A percentile compares a stretch with the other conserved stretches of the same genome.
These are phyloP conservation scores for Albifimbria verrucaria DNA, from an alignment of 2,329 filamentous ascomycete species.

Conservation along the genomic window DNA sequence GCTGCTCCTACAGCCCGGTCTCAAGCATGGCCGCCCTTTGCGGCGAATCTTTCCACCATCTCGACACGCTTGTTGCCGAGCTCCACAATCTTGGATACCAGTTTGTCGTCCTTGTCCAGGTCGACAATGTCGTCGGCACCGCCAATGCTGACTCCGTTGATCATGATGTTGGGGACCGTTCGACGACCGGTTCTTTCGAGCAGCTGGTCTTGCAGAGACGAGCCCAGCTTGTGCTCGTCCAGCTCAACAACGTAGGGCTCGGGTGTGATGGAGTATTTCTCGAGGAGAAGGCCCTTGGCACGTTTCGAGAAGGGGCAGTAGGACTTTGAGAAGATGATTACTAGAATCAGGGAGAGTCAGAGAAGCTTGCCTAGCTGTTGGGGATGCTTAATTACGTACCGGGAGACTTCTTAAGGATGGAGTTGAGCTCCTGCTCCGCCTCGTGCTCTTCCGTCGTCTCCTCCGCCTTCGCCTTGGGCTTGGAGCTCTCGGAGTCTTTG, in stretches of 20 bases:
- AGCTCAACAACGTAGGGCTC: slow-evolving; percentile 86
- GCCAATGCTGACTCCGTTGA: slow-evolving; percentile 85
- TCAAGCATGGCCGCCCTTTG: background rate
- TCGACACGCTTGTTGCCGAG: slow-evolving; percentile 67
- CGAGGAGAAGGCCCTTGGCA: slow-evolving; percentile 81
- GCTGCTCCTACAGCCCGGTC: background rate
- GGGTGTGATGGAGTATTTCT: slow-evolving; percentile 80
- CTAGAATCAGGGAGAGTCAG: slow-evolving; percentile 38
- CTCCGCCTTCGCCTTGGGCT: slow-evolving; percentile 34
- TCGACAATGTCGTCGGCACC: slow-evolving; percentile 82
- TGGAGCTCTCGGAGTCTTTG: slow-evolving; percentile 13
- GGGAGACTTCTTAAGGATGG: slow-evolving; percentile 79
- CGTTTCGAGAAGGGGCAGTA: slow-evolving; percentile 85
- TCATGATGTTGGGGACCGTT: slow-evolving; percentile 89
- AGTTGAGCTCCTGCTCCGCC: slow-evolving; percentile 68
- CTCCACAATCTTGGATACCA: slow-evolving; percentile 68
- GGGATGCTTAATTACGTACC: slow-evolving; percentile 49
- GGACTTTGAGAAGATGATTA: slow-evolving; percentile 94
- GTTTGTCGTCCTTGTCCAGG: slow-evolving; percentile 62
- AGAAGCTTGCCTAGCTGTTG: background rate
- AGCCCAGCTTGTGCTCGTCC: slow-evolving; percentile 74
- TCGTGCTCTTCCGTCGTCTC: slow-evolving; percentile 59
- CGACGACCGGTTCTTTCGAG: slow-evolving; percentile 70
- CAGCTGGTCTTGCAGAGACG: slow-evolving; percentile 68
- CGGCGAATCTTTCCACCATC: slow-evolving; percentile 44